phyloP scores from a whole-genome alignment of 345 rosid species.

The Cardamine occulta region DNA sequence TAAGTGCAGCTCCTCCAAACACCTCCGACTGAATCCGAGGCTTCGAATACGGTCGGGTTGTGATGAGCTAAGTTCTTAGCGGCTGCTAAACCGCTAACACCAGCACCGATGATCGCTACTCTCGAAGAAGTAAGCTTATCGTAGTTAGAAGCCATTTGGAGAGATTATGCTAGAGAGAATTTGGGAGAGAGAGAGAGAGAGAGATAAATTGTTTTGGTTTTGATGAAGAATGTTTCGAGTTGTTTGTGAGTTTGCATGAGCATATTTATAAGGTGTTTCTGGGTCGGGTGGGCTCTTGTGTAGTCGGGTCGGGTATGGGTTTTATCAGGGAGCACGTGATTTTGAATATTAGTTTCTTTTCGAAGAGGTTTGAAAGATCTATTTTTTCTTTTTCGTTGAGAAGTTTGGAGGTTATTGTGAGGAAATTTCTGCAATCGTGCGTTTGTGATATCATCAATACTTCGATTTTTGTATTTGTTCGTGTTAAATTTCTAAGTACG shows the following conservation, averaged over 20 bases:
- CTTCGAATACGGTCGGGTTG: conserved; percentile 77
- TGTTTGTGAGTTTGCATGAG: conserved; percentile 38
- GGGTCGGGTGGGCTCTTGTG: background rate
- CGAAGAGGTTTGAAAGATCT: conserved; percentile 38
- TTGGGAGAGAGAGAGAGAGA: background rate
- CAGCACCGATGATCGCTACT: conserved; percentile 83
- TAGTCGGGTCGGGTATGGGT: background rate
- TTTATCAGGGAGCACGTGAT: conserved; percentile 30
- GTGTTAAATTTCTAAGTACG: conserved; percentile 43
- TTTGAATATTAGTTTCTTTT: conserved; percentile 36
- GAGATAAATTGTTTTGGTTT: conserved; percentile 23
- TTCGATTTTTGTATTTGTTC: conserved; percentile 17
- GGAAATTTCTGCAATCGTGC: conserved; percentile 41
- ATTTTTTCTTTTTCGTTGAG: conserved; percentile 6
- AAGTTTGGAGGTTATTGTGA: conserved; percentile 33
- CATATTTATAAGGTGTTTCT: conserved; percentile 22
- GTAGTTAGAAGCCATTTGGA: conserved; percentile 30
- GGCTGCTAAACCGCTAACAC: conserved; percentile 86
- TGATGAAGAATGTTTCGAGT: conserved; percentile 40
- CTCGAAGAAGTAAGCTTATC: conserved; percentile 47
- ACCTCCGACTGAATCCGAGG: conserved; percentile 77
- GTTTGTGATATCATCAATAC: conserved; percentile 12
- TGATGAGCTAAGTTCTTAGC: conserved; percentile 72
- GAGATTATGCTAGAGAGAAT: background rate
- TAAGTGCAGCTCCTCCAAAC: conserved; percentile 89